A percentile compares a stretch with the other conserved stretches of the same genome.
Evolutionary conservation across 129 eudicot species (phyloP).

Genomic region (Tagetes patula): DNA sequence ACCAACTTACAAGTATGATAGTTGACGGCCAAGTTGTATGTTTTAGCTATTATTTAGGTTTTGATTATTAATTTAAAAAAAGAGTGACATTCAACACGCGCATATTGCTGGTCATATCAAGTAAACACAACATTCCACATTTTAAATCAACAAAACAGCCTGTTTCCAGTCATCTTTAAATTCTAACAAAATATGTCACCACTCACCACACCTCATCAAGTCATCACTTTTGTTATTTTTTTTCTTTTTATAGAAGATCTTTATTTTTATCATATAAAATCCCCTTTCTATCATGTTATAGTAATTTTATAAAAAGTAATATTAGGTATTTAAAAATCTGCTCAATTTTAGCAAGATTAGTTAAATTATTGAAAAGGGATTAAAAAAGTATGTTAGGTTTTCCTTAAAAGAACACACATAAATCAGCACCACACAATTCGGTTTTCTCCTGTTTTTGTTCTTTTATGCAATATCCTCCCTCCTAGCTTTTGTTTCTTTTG

Average conservation of each 20-base stretch:
- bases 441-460: slow-evolving; percentile 16
- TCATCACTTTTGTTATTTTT: not conserved
- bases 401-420: not conserved
- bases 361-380: not conserved
- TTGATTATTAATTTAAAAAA: not conserved
- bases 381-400: not conserved
- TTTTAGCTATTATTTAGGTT: not conserved
- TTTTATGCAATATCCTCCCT: slow-evolving; percentile 1
- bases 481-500: not conserved
- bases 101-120: slow-evolving; percentile 26
- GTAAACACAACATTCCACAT: slow-evolving; percentile 23
- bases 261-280: not conserved
- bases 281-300: not conserved
- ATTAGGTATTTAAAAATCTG: not conserved
- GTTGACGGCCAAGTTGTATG: not conserved
- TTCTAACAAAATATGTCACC: not conserved
- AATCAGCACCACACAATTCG: not conserved
- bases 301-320: not conserved
- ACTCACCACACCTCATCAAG: not conserved
- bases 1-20: too few species aligned
- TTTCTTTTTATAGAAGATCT: not conserved
- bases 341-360: not conserved
- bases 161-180: slow-evolving; percentile 28
- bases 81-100: slow-evolving; percentile 17
- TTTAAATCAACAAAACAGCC: slow-evolving; percentile 34